phyloP scores from a whole-genome alignment of 164 flowering plant genomes.

The Annona cherimola region DNA sequence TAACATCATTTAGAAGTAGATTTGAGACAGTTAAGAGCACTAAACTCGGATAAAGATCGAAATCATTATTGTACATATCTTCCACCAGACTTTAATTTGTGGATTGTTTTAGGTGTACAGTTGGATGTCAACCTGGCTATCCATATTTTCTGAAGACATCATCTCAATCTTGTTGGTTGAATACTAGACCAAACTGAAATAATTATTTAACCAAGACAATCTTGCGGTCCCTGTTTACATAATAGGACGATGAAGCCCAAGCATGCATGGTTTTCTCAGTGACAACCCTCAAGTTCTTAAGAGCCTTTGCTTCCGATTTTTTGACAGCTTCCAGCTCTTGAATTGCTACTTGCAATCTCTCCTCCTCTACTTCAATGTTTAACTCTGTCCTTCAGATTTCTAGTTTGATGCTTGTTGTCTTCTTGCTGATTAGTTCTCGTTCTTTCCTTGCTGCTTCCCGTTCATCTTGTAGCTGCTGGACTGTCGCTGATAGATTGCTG shows the following conservation, averaged over 20 bases:
- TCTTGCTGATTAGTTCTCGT: constrained; percentile 28
- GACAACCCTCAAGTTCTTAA: constrained; percentile 42
- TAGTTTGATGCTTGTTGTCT: constrained; percentile 30
- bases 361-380: constrained; percentile 45
- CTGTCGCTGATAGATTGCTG: constrained; percentile 38
- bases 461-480: constrained; percentile 50
- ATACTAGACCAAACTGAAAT: too few relatives aligned
- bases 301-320: constrained; percentile 58
- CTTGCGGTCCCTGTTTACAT: too few relatives aligned
- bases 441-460: constrained; percentile 53
- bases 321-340: constrained; percentile 60
- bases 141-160: too few relatives aligned
- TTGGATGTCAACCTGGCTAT: too few relatives aligned
- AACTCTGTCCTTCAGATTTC: constrained; percentile 46
- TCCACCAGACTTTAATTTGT: too few relatives aligned
- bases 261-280: constrained; percentile 38
- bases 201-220: too few relatives aligned
- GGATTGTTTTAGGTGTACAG: too few relatives aligned
- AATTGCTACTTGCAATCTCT: constrained; percentile 41
- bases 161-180: too few relatives aligned
- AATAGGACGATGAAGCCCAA: constrained; percentile 46
- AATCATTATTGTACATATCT: too few relatives aligned
- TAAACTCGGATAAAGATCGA: too few relatives aligned
- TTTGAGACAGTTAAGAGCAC: too few relatives aligned
- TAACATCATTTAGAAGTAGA: too few relatives aligned